Base-by-base conservation (phyloP, 768 basidiomycete species). In the Austroboletus eburneus region DNA sequence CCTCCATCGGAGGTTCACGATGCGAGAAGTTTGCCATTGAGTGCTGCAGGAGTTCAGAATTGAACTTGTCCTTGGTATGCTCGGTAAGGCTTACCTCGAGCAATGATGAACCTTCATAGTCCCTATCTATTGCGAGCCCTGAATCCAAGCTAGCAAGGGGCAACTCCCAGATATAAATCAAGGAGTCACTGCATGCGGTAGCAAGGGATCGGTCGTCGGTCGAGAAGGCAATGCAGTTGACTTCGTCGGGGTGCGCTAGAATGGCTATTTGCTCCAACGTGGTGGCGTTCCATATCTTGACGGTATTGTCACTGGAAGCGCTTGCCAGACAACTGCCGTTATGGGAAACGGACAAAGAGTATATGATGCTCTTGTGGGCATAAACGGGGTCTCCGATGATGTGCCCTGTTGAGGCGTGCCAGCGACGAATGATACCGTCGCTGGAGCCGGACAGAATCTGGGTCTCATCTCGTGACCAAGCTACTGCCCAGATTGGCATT, bases 161-260 rank as follows among this genome's bases (percentile, higher is more conserved):
- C 21, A 55, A 12, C 41, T 66, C 67, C 64, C 66, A 66, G 17
- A 66, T 36, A 40, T 66, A 63, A 34, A 68, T 29, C 13, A 41
- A 27, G 34, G 63, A 56, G 39, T 64, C 63, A 37, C 56, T 63
- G 36, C 65, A 64, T 20, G 59, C 63, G 7, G 64, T 66, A 17
- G 66, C 64, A n/a, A 65, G 40, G 42, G 54, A 55, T 46, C 62
- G 46, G 43, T 59, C 59, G 50, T 68, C 64, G 39, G 42, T 22
- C 3, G 64, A 65, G 49, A 68, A 68, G 37, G 64, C 30, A 41
- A 62, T 37, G 20, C 56, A 67, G 17, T 59, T 58, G 38, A 67
- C 63, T 29, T 62, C 61, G 21, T 64, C 42, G 6, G 53, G 54
- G 37, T 62, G 61, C 23, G 25, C 38, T 22, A 62, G 42, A 32